Conservation (phyloP, 1,139 yeast genomes). For the Debaryomyces sp. region DNA sequence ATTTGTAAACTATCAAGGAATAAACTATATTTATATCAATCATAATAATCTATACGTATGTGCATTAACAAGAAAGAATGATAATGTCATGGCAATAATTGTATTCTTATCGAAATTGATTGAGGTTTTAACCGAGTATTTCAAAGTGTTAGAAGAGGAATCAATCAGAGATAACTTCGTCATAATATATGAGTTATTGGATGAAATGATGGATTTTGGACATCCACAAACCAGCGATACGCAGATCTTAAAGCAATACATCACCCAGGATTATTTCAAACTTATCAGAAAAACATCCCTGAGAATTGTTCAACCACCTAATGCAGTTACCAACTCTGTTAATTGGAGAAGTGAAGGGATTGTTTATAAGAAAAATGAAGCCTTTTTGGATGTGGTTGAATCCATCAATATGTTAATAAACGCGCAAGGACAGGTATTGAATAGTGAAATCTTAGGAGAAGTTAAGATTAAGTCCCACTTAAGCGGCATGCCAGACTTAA, state of each 20-base stretch:
- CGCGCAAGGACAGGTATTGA: slow-evolving; percentile 85
- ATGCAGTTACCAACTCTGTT: slow-evolving; percentile 91
- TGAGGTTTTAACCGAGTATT: slow-evolving; percentile 81
- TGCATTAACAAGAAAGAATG: slow-evolving; percentile 79
- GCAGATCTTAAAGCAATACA: slow-evolving; percentile 86
- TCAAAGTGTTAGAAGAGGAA: slow-evolving; percentile 89
- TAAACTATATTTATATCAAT: slow-evolving; percentile 79
- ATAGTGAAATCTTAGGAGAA: slow-evolving; percentile 89
- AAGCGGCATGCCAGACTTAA: slow-evolving; percentile 96
- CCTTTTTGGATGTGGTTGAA: slow-evolving; percentile 92
- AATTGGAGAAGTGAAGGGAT: slow-evolving; percentile 97
- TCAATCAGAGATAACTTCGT: slow-evolving; percentile 94
- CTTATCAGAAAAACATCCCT: slow-evolving; percentile 54
- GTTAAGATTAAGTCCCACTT: slow-evolving; percentile 85
- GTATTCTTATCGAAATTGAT: slow-evolving; percentile 77
- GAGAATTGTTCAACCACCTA: slow-evolving; percentile 68
- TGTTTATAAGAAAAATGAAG: slow-evolving; percentile 89
- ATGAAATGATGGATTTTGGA: slow-evolving; percentile 99
- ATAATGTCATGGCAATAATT: slow-evolving; percentile 81
- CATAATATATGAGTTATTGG: slow-evolving; percentile 86
- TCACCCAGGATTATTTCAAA: slow-evolving; percentile 75
- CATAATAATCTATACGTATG: slow-evolving; percentile 85
- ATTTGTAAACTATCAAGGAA: slow-evolving; percentile 74
- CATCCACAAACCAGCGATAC: slow-evolving; percentile 95
- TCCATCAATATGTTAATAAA: slow-evolving; percentile 88